These are phyloP conservation scores for Pseudisothecium myosuroides DNA, from an alignment of 225 moss, liverwort and hornwort genomes.

Conservation along the genomic window DNA sequence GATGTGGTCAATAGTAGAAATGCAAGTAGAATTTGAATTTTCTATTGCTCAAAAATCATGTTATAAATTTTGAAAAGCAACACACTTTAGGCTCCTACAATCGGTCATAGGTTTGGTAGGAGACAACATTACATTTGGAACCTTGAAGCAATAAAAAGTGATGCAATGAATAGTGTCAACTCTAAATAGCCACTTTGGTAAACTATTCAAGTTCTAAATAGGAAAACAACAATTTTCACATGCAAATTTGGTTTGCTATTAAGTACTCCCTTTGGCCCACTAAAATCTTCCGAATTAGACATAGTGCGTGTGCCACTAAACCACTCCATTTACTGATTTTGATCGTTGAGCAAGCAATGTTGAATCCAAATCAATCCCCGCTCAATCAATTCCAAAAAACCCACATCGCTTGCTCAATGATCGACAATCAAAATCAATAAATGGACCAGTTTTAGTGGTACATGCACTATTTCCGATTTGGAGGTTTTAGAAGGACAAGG, in stretches of 20 bases:
- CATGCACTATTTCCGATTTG: too few species aligned
- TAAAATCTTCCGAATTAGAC: too few species aligned
- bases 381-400: too few species aligned
- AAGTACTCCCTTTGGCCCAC: too few species aligned
- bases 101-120: neutral
- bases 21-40: neutral
- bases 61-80: neutral
- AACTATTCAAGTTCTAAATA: neutral
- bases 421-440: too few species aligned
- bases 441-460: too few species aligned
- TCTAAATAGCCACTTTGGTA: neutral
- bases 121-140: neutral
- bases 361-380: too few species aligned
- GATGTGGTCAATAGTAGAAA: neutral
- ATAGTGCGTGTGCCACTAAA: too few species aligned
- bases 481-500: too few species aligned
- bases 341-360: too few species aligned
- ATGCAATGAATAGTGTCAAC: rapidly evolving
- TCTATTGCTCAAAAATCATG: neutral
- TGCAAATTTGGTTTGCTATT: neutral
- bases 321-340: too few species aligned
- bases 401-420: too few species aligned
- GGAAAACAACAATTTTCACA: rapidly evolving
- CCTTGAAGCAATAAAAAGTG: neutral
- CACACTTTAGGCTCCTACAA: neutral